Base-by-base conservation (phyloP, 1,139 yeast genomes). In the Sugiyamaella paludigena region DNA sequence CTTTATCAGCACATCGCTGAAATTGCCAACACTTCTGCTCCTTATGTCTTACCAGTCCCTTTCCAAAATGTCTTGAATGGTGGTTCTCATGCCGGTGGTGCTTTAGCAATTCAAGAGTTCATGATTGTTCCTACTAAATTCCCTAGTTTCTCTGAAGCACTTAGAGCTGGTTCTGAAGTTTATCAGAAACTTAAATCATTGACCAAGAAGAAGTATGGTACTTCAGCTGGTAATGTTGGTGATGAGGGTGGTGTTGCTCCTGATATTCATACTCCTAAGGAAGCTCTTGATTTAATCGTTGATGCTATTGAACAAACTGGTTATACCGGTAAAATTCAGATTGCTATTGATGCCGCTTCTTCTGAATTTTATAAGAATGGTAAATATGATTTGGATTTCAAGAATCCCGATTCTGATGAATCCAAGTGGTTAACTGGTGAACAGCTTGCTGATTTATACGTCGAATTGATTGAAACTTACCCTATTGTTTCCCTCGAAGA, bases 241-340 rank as follows among this genome's bases (percentile, higher is more conserved):
- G 98, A 91, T 76, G 97, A 91, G 80, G 97, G 98, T 83, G 98
- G 98, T 81, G 96, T 91, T 79, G 97, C 97, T 66, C 98, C 98
- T 73, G 87, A 87, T 75, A 83, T 91, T 65, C 79, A 84, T 60
- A 80, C 95, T 64, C 89, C 98, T 69, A 87, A 81, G 73, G 97
- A 91, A 80, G 97, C 97, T 63, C 79, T 91, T 64, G 96, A 89
- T 77, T 84, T 91, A 73, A 87, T 91, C 72, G 79, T 81, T 64
- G 83, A 75, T 60, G 87, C 97, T 69, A 89, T 91, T 72, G 86
- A 83, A 70, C 73, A 76, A 63, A 96, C 97, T 61, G 98, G 98
- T 68, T 88, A 89, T 84, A 83, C 82, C 60, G 97, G 95, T 73
- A 76, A 81, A 76, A 83, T 91, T 69, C 77, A 81, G 67, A 91